Evolutionary conservation across 75 land plant species (phyloP), one percentile per base, ranked within the genome.

Genomic region (Azolla pinnata): DNA sequence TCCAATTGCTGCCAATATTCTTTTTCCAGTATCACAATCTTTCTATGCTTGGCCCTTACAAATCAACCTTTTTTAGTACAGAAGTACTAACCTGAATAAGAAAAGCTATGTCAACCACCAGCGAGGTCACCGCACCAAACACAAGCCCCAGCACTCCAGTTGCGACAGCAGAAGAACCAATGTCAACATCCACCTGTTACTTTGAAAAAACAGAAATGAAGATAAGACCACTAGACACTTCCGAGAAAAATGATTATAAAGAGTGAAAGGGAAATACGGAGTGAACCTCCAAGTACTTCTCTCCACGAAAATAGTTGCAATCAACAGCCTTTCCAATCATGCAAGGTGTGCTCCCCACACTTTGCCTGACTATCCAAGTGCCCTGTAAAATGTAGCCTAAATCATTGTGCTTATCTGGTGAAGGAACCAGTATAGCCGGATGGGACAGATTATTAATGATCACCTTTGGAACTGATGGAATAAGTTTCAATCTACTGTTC

Each of bases 41-140:
- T n/a, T n/a, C n/a, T n/a, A n/a, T n/a, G n/a, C n/a, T n/a, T n/a
- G n/a, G n/a, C n/a, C n/a, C n/a, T n/a, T n/a, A n/a, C n/a, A n/a
- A n/a, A n/a, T n/a, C n/a, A n/a, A n/a, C n/a, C n/a, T n/a, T n/a
- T n/a, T n/a, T n/a, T 8, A 57, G 29, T 30, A 7, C 12, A 35
- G 5, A 5, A 35, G 29, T 29, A 44, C 21, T 32, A 76, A 90
- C 97, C 97, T 84, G 90, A 66, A 90, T 70, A 60, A 90, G 83
- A 54, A 90, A 87, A 67, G 91, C 97, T 91, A 90, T 86, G 56
- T 90, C 97, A 59, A 90, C 97, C 20, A 90, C 91, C 71, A 90
- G 64, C 21, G 91, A 73, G 26, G 81, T 81, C n/a, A 86, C 77
- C 19, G 80, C 90, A 48, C 97, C 97, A 74, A 66, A 69, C 0